A percentile compares a stretch with the other conserved stretches of the same genome.
phyloP scores from a whole-genome alignment of 2,329 filamentous ascomycete genomes.

The Xylogone sp. region DNA sequence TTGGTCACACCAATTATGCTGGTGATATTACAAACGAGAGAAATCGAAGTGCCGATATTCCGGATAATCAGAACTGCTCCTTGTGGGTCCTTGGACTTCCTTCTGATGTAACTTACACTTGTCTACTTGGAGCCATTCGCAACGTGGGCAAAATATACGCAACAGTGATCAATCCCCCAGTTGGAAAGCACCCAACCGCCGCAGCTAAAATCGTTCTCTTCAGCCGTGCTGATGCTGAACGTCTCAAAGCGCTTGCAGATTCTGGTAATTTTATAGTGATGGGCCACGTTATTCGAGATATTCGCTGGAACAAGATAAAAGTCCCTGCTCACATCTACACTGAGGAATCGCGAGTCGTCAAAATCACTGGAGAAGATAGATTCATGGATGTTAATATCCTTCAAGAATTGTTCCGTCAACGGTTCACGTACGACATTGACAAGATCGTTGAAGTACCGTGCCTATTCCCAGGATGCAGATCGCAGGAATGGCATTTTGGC shows the following conservation, averaged over 20 bases:
- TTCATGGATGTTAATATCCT: background rate
- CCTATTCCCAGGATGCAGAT: background rate
- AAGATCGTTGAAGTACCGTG: background rate
- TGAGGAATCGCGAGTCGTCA: background rate
- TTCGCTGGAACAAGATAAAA: background rate
- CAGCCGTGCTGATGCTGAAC: background rate
- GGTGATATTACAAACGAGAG: background rate
- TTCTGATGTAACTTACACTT: background rate
- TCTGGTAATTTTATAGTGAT: background rate
- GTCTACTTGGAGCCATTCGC: constrained; percentile 15
- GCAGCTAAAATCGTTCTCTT: constrained; percentile 10
- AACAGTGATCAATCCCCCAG: constrained; percentile 7
- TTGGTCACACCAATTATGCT: background rate
- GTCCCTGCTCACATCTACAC: background rate
- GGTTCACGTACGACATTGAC: background rate
- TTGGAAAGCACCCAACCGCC: constrained; percentile 2
- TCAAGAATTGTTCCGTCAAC: background rate
- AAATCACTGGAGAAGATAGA: background rate
- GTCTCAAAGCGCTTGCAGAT: background rate
- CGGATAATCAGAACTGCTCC: constrained; percentile 14
- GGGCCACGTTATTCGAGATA: background rate
- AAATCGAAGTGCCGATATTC: constrained; percentile 4
- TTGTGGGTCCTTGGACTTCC: constrained; percentile 19
- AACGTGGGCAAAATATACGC: constrained; percentile 5
- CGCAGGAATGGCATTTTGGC: background rate